Evolutionary conservation across 305 asterid genomes (phyloP).

Genomic region (Plantago rigida): DNA sequence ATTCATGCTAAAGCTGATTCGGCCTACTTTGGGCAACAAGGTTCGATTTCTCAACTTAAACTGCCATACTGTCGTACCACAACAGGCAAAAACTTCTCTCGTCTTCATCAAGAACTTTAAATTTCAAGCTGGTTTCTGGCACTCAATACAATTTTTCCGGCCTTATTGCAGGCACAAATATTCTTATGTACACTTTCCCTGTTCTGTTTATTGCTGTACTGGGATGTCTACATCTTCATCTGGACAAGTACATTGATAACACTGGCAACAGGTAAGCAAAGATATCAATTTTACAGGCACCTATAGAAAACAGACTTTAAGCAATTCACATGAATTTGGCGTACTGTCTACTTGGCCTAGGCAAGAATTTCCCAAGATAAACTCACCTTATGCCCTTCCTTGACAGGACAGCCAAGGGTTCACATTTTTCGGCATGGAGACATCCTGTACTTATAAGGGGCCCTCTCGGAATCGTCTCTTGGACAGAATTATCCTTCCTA

Average conservation of each 20-base stretch:
- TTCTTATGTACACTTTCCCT: conserved; percentile 43
- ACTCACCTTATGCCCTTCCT: not conserved
- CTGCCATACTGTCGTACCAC: too few species aligned
- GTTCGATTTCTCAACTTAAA: conserved; percentile 24
- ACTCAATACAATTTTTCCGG: not conserved
- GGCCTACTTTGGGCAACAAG: conserved; percentile 45
- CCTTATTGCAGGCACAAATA: conserved; percentile 34
- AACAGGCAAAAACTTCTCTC: too few species aligned
- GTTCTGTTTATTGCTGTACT: conserved; percentile 41
- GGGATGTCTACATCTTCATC: conserved; percentile 51
- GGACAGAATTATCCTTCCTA: conserved; percentile 31
- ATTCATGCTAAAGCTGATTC: conserved; percentile 34
- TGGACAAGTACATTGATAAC: conserved; percentile 27
- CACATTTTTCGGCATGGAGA: conserved; percentile 25
- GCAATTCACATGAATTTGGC: too few species aligned
- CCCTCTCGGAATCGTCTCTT: conserved; percentile 40
- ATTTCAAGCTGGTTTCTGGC: too few species aligned
- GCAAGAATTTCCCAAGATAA: not conserved
- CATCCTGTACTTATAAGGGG: conserved; percentile 31
- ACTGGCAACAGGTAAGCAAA: conserved; percentile 21
- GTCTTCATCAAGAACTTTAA: too few species aligned
- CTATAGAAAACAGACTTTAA: too few species aligned
- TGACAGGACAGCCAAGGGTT: conserved; percentile 24
- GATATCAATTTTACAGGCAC: too few species aligned
- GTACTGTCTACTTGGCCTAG: not conserved